These are phyloP conservation scores for Backusella macrospora DNA, from an alignment of 192 early-diverging fungal species.

Conservation along the genomic window DNA sequence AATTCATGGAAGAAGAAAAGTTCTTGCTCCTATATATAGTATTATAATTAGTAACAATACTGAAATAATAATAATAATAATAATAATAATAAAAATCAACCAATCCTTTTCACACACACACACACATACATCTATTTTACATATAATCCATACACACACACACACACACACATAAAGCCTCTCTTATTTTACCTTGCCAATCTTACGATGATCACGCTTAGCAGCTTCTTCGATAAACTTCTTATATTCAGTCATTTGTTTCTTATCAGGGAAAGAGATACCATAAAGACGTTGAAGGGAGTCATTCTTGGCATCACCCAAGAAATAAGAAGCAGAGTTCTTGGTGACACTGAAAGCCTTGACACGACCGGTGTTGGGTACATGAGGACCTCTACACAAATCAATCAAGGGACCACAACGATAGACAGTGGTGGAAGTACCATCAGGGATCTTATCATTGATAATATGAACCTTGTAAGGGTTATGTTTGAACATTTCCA, in stretches of 20 bases:
- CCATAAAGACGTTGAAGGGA: conserved; percentile 98
- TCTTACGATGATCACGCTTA: conserved; percentile 96
- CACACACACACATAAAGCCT: neutral
- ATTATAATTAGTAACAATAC: too few relatives aligned
- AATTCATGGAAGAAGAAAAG: conserved; percentile 98
- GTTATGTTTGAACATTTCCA: conserved; percentile 99
- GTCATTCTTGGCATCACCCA: conserved; percentile 96
- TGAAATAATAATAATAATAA: too few relatives aligned
- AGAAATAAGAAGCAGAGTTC: conserved; percentile 98
- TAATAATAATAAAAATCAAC: too few relatives aligned
- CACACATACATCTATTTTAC: neutral
- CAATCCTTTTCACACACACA: neutral
- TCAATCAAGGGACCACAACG: conserved; percentile 98
- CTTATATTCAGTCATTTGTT: conserved; percentile 96
- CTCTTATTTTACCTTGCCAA: conserved; percentile 63
- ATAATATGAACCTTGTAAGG: conserved; percentile 97
- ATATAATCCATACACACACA: too few relatives aligned
- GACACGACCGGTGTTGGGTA: conserved; percentile 92
- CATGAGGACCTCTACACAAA: conserved; percentile 94
- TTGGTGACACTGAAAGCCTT: conserved; percentile 92
- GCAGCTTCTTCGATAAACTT: conserved; percentile 95
- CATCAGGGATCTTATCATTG: conserved; percentile 88
- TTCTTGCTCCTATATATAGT: conserved; percentile 85
- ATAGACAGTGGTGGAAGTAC: conserved; percentile 95
- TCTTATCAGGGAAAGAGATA: conserved; percentile 98